These are phyloP conservation scores for Ogataea ramenticola DNA, from an alignment of 805 yeast genomes.

Conservation along the genomic window DNA sequence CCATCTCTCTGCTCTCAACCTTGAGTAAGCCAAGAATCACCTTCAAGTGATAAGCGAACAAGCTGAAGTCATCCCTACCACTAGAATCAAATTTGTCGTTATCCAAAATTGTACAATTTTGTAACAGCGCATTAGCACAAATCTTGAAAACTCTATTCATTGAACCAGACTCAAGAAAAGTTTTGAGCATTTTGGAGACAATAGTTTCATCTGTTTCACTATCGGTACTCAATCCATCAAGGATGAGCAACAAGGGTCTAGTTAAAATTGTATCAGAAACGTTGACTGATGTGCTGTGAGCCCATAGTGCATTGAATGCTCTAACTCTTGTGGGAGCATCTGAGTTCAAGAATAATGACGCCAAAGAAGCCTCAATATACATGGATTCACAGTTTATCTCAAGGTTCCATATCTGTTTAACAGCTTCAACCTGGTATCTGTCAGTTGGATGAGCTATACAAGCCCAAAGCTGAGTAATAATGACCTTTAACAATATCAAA, in stretches of 20 bases:
- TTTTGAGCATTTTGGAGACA: conserved; percentile 43
- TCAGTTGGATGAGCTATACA: conserved; percentile 43
- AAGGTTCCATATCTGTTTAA: conserved; percentile 55
- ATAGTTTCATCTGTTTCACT: conserved; percentile 35
- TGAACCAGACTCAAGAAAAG: conserved; percentile 42
- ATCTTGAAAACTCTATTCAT: conserved; percentile 54
- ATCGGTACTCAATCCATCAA: conserved; percentile 52
- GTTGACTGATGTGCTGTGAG: conserved; percentile 46
- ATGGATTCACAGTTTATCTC: conserved; percentile 44
- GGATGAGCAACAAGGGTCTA: conserved; percentile 57
- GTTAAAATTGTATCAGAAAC: conserved; percentile 44
- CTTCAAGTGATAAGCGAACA: conserved; percentile 55
- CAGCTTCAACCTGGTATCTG: conserved; percentile 62
- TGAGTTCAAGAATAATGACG: conserved; percentile 42
- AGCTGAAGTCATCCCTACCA: conserved; percentile 51
- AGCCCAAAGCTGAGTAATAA: conserved; percentile 46
- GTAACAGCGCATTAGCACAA: conserved; percentile 47
- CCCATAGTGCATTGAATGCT: conserved; percentile 68
- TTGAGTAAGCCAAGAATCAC: conserved; percentile 45
- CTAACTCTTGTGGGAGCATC: conserved; percentile 34
- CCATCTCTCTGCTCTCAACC: conserved; percentile 34
- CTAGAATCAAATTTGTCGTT: conserved; percentile 22
- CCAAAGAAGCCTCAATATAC: conserved; percentile 67
- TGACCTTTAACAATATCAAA: conserved; percentile 31
- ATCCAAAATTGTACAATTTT: conserved; percentile 26